phyloP scores from a whole-genome alignment of 192 early-diverging fungal species.

The Entrophospora sp. region DNA sequence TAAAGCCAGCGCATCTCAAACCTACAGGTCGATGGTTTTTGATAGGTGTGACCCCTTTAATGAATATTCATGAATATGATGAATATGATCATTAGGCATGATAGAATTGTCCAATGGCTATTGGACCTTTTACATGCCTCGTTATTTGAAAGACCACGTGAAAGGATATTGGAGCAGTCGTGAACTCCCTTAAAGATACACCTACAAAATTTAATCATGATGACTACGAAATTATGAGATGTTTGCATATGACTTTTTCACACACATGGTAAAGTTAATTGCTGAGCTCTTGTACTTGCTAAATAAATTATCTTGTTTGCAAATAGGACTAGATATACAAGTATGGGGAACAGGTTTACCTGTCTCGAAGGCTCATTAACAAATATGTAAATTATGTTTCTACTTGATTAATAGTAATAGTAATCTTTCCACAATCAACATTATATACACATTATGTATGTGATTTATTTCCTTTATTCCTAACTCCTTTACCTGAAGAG shows the following conservation, averaged over 20 bases:
- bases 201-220: background rate
- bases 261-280: background rate
- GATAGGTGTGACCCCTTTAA: no score
- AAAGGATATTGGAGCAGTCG: background rate
- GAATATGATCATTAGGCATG: background rate
- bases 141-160: background rate
- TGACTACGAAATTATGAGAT: background rate
- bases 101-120: background rate
- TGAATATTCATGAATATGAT: no score
- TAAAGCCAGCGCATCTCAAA: background rate
- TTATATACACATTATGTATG: no score
- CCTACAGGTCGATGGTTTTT: no score
- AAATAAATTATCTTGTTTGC: background rate
- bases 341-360: background rate
- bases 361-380: background rate
- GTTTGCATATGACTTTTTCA: background rate
- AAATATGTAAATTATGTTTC: no score
- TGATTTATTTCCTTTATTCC: no score
- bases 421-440: no score
- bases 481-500: no score
- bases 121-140: no score
- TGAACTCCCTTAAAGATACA: background rate
- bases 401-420: no score
- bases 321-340: background rate
- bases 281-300: background rate